Base-by-base conservation (phyloP, 1,284 basidiomycete species). In the Dichomitus squalens region DNA sequence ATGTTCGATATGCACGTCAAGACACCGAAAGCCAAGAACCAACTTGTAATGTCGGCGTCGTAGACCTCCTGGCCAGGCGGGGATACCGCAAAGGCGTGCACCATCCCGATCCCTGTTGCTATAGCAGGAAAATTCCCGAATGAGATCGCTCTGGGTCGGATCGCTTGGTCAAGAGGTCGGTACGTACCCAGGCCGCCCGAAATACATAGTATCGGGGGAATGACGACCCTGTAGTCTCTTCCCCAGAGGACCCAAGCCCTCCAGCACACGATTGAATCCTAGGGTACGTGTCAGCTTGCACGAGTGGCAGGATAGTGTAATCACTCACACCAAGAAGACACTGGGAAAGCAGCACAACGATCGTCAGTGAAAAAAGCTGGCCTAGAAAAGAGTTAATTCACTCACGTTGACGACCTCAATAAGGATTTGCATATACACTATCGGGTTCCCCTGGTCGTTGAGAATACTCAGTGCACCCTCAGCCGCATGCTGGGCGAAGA, bases 191-290 rank as follows among this genome's bases (percentile, higher is more conserved):
- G 7, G n/a, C 54, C 43, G 16, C 54, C 49, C 12, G 23, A 3
- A 9, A 55, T 43, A 40, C 47, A 55, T 8, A 50, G 8, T 5
- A 44, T 31, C 1, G 49, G 43, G 6, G 41, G 23, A n/a, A 44
- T 31, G 39, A 51, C 16, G 12, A 55, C 33, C 7, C 39, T 48
- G 5, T 27, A 20, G 23, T 31, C 21, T 21, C 43, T 35, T 16
- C 34, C 41, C 39, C 41, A 55, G 20, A 55, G 48, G 3, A 55
- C 43, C 48, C 49, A 55, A 3, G 48, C 44, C 18, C 54, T 21
- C 54, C 54, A 55, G 21, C 20, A 25, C 27, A 55, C 54, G n/a
- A 55, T 55, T n/a, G 34, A 18, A 33, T 55, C 54, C 43, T 47
- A 11, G 4, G 25, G 9, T 23, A n/a, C n/a, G n/a, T n/a, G n/a